Base-by-base conservation (phyloP, 2,329 filamentous ascomycete species). In the Phialophora chinensis region DNA sequence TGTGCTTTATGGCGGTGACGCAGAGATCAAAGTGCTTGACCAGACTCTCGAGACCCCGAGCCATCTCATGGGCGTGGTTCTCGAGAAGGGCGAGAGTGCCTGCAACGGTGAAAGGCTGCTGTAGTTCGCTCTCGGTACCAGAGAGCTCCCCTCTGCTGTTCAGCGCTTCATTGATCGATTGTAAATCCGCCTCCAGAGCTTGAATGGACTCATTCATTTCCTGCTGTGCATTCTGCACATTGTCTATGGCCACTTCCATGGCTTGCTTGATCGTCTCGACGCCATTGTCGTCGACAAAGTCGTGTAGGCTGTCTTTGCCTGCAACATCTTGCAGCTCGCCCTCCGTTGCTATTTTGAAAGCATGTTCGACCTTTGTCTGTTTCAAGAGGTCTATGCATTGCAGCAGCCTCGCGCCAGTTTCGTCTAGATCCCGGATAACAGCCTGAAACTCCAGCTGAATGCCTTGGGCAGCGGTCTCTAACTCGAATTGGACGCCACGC, bases 11-110 rank as follows among this genome's bases (percentile, higher is more conserved):
- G 0, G 94, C 94, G 0, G 90, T 94, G 14, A 96, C 91, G 77
- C 94, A 97, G 70, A 96, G 87, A 77, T 98, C 94, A 76, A 97
- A 97, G 79, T 98, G 94, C 29, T 86, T 87, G 7, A 92, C 93
- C 3, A 98, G 82, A 0, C 90, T 92, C 64, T 92, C 87, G 1
- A 98, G 86, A 4, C 92, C 85, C 65, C 89, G 85, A 4, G 93
- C 94, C 88, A 96, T 94, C 73, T 89, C 88, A 69, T 91, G 88
- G 0, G 93, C 93, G 72, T 94, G 88, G 14, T 83, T 83, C 70
- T 93, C 88, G 42, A 96, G 84, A 2, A 83, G 82, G 33, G 84
- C 80, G n/a, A 91, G 80, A 50, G 88, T 81, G 4, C 83, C 79
- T 2, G 84, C 79, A 53, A 88, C 82, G 4, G 75, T 73, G 0